Base-by-base conservation (phyloP, 441 rosid genomes). In the Flueggea neowawraea region DNA sequence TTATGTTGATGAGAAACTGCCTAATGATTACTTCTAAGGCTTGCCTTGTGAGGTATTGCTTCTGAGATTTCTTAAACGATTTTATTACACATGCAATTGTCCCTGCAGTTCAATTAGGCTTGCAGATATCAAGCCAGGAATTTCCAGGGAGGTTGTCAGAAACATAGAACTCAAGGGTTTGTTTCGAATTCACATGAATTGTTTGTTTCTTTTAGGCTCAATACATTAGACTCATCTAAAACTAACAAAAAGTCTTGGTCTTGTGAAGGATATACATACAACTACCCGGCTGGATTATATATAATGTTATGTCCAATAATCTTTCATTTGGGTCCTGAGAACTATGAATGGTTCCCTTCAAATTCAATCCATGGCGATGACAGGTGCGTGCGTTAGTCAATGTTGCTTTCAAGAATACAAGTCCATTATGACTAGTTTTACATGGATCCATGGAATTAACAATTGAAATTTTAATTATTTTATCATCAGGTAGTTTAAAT, bases 341-440 rank as follows among this genome's bases (percentile, higher is more conserved):
- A 58, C 58, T 78, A 81, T 10, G 39, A 73, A 39, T n/a, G n/a
- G 69, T 75, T 58, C 82, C 85, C 31, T 66, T 79, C 51, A 16
- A 63, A 16, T 82, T 82, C 44, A 66, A 82, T 66, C 82, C 83
- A 56, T 70, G 78, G 69, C 52, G 82, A 69, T 79, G 84, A 84
- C 63, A 76, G 71, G 82, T 68, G 52, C 16, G 4, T 36, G 41
- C 41, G 0, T 36, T 1, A 3, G 28, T 22, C 28, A 22, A 22
- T 2, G 28, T n/a, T n/a, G n/a, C n/a, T n/a, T n/a, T n/a, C n/a
- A n/a, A n/a, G n/a, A n/a, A n/a, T n/a, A n/a, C n/a, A n/a, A n/a
- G n/a, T n/a, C n/a, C n/a, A n/a, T n/a, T n/a, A n/a, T n/a, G n/a
- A n/a, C n/a, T n/a, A n/a, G n/a, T n/a, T n/a, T n/a, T n/a, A n/a